phyloP scores from a whole-genome alignment of 176 grass and related monocot species.

The Thinopyrum elongatum region DNA sequence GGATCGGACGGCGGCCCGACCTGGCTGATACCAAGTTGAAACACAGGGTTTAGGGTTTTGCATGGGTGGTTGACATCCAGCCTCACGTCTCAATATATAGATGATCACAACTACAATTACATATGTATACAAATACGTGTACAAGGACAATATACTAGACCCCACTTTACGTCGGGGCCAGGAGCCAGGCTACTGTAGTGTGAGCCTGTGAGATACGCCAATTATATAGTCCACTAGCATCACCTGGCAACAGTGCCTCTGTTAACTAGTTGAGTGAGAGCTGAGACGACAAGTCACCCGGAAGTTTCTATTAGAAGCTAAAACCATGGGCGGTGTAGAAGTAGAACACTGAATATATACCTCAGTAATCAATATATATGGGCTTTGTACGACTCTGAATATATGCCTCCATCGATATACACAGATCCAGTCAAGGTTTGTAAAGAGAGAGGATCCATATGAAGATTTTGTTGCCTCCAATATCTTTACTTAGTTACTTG shows the following conservation, averaged over 20 bases:
- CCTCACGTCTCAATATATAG: too few species aligned
- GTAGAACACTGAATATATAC: neutral
- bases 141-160: too few species aligned
- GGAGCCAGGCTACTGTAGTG: neutral
- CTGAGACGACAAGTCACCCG: neutral
- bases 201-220: neutral
- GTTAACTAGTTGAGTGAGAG: neutral
- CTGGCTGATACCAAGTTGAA: too few species aligned
- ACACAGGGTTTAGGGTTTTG: too few species aligned
- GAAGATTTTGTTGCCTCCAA: neutral
- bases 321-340: constrained; percentile 11
- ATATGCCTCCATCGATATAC: too few species aligned
- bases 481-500: neutral
- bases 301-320: neutral
- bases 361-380: neutral
- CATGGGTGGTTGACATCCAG: too few species aligned
- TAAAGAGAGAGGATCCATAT: neutral
- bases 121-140: too few species aligned
- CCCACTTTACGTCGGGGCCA: too few species aligned
- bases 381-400: neutral
- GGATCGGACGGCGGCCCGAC: too few species aligned
- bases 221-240: constrained; percentile 25
- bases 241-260: constrained; percentile 11
- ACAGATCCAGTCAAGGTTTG: neutral
- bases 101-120: too few species aligned